phyloP scores from a whole-genome alignment of 805 yeast species.

The Lachancea nothofagi region DNA sequence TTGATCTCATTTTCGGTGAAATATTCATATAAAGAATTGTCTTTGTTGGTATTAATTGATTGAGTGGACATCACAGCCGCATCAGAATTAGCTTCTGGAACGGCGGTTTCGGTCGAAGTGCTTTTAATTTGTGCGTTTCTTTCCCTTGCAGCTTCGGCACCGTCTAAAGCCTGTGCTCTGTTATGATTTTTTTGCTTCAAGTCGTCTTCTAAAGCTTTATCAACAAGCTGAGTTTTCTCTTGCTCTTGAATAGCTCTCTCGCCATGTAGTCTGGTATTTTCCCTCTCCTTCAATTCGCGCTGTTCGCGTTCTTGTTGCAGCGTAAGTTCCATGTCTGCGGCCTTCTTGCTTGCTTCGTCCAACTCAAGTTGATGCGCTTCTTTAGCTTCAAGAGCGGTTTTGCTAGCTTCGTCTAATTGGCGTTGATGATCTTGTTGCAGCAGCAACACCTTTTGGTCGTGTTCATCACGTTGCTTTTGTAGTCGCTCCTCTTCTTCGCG shows the following conservation, averaged over 20 bases:
- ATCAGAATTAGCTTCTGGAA: neutral
- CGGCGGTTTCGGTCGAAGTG: neutral
- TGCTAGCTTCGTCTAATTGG: slow-evolving; percentile 14
- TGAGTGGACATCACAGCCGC: neutral
- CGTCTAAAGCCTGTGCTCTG: slow-evolving; percentile 14
- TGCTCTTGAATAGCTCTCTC: slow-evolving; percentile 15
- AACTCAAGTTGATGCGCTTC: slow-evolving; percentile 4
- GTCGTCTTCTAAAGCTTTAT: slow-evolving; percentile 10
- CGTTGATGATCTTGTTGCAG: slow-evolving; percentile 19
- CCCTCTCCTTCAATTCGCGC: slow-evolving; percentile 12
- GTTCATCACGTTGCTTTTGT: slow-evolving; percentile 26
- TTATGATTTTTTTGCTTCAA: slow-evolving; percentile 9
- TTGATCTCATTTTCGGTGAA: slow-evolving; percentile 23
- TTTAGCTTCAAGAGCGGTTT: slow-evolving; percentile 8
- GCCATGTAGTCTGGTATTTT: slow-evolving; percentile 12
- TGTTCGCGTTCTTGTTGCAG: slow-evolving; percentile 14
- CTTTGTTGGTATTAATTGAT: slow-evolving; percentile 5
- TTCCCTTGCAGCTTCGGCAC: slow-evolving; percentile 10
- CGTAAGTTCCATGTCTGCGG: slow-evolving; percentile 6
- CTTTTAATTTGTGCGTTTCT: neutral
- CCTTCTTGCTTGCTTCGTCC: slow-evolving; percentile 4
- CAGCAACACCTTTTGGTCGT: slow-evolving; percentile 20
- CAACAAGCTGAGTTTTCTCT: slow-evolving; percentile 11
- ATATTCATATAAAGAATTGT: slow-evolving; percentile 22
- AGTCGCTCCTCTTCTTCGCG: slow-evolving; percentile 22